phyloP scores from a whole-genome alignment of 352 stramenopile genomes.

The Pythium pyrilobum region DNA sequence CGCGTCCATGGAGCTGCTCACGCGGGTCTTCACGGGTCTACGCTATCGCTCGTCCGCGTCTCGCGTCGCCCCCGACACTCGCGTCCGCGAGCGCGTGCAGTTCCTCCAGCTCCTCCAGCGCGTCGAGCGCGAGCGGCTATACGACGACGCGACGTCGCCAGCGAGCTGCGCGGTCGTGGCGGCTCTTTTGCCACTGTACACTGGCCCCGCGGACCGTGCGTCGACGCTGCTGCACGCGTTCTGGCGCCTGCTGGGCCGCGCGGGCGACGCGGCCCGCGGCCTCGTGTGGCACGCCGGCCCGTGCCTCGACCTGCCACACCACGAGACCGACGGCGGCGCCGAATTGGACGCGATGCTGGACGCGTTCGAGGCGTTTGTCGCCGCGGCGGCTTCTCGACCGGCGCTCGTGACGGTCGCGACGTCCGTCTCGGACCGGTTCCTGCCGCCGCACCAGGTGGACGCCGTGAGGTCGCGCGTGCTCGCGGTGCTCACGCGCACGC shows the following conservation, averaged over 20 bases:
- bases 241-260: neutral
- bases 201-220: neutral
- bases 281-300: slow-evolving; percentile 46
- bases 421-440: slow-evolving; percentile 67
- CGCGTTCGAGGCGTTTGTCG: slow-evolving; percentile 32
- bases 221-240: neutral
- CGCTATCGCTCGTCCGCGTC: slow-evolving; percentile 29
- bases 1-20: slow-evolving; percentile 19
- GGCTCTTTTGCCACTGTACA: slow-evolving; percentile 30
- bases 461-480: slow-evolving; percentile 42
- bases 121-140: slow-evolving; percentile 20
- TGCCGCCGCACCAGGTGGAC: slow-evolving; percentile 57
- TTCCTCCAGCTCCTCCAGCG: slow-evolving; percentile 36
- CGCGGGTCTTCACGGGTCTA: slow-evolving; percentile 33
- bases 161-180: neutral
- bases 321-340: slow-evolving; percentile 41
- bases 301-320: slow-evolving; percentile 64
- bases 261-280: slow-evolving; percentile 16
- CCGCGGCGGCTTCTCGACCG: slow-evolving; percentile 23
- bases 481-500: slow-evolving; percentile 35
- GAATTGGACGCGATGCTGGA: slow-evolving; percentile 21
- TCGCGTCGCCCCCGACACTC: slow-evolving; percentile 17
- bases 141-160: neutral
- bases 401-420: slow-evolving; percentile 79
- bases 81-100: slow-evolving; percentile 19